Conservation (phyloP, 441 rosid genomes). For the Gossypium trilobum region DNA sequence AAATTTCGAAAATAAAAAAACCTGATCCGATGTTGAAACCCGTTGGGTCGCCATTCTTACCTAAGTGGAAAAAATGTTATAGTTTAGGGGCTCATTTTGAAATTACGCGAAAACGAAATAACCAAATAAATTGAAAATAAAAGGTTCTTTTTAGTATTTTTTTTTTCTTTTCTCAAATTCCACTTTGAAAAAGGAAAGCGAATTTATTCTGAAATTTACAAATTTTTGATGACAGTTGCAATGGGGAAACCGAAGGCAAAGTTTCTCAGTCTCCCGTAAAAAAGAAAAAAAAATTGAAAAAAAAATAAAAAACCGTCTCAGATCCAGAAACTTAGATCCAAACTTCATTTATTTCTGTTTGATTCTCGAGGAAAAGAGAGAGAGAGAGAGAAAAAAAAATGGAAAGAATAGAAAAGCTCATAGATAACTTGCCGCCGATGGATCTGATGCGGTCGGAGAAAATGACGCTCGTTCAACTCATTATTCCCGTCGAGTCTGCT, state of each 20-base stretch:
- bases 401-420: slow-evolving; percentile 41
- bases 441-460: slow-evolving; percentile 98
- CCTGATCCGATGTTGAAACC: too few species aligned
- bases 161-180: not conserved
- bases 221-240: slow-evolving; percentile 20
- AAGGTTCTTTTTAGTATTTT: not conserved
- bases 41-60: too few species aligned
- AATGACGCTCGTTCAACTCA: slow-evolving; percentile 88
- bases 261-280: not conserved
- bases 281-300: not conserved
- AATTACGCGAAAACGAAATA: not conserved
- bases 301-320: not conserved
- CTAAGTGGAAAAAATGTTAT: too few species aligned
- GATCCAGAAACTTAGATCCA: slow-evolving; percentile 21
- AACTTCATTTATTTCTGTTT: slow-evolving; percentile 14
- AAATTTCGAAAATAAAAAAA: too few species aligned
- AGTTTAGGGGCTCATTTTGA: too few species aligned
- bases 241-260: slow-evolving; percentile 17
- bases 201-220: slow-evolving; percentile 7
- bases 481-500: slow-evolving; percentile 88
- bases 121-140: not conserved
- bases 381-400: slow-evolving; percentile 9
- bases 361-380: slow-evolving; percentile 24
- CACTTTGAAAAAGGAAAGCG: slow-evolving; percentile 5
- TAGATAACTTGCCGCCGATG: slow-evolving; percentile 74